These are phyloP conservation scores for Limonomyces culmigenus DNA, from an alignment of 1,284 basidiomycete species.

Conservation along the genomic window DNA sequence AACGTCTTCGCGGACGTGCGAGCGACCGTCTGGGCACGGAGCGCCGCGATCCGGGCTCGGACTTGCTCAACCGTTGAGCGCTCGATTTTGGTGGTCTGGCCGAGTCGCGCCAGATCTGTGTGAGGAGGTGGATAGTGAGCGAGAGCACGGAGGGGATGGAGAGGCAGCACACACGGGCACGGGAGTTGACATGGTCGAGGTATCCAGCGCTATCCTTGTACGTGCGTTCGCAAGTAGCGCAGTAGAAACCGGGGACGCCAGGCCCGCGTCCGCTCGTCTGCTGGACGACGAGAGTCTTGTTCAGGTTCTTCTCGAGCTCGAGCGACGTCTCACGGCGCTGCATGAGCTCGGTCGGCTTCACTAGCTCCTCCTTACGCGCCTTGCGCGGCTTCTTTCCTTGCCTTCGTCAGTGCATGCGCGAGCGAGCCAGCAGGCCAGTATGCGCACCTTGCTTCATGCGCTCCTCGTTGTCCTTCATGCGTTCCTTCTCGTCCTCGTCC, in stretches of 20 bases:
- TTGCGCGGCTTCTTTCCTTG: constrained; percentile 74
- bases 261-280: constrained; percentile 66
- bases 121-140: constrained; percentile 4
- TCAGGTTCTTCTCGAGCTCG: constrained; percentile 81
- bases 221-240: constrained; percentile 78
- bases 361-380: constrained; percentile 46
- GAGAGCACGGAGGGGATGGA: constrained; percentile 1
- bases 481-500: constrained; percentile 59
- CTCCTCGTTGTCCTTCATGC: constrained; percentile 77
- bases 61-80: constrained; percentile 89
- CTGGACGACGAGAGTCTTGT: constrained; percentile 84
- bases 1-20: constrained; percentile 72
- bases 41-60: constrained; percentile 68
- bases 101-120: constrained; percentile 77
- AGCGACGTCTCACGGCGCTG: constrained; percentile 68
- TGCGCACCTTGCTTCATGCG: constrained; percentile 61
- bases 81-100: constrained; percentile 84
- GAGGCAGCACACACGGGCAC: constrained; percentile 56
- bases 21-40: constrained; percentile 77
- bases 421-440: background rate
- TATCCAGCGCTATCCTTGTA: constrained; percentile 91
- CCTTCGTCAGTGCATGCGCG: no score
- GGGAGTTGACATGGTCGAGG: constrained; percentile 90
- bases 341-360: constrained; percentile 82
- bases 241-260: constrained; percentile 84